phyloP scores from a whole-genome alignment of 148 eudicot genomes.

The Vaccinium darrowii region DNA sequence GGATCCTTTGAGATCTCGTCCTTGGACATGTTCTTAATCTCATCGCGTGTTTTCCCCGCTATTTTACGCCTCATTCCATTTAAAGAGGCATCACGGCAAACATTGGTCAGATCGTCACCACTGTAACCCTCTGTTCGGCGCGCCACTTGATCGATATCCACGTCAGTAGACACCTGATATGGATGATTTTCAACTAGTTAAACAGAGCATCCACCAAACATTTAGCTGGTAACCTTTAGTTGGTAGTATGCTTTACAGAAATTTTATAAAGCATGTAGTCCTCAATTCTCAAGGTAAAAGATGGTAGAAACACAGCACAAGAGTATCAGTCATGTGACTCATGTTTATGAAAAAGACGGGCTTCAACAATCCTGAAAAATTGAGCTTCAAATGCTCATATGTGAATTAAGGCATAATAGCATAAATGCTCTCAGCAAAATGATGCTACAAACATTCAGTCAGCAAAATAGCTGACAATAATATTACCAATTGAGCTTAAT shows the following conservation, averaged over 20 bases:
- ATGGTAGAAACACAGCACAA: not conserved
- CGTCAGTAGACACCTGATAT: slow-evolving; percentile 73
- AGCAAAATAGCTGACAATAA: not conserved
- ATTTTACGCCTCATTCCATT: slow-evolving; percentile 98
- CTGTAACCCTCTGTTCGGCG: slow-evolving; percentile 92
- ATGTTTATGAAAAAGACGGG: not conserved
- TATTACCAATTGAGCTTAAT: not conserved
- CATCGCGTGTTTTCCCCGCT: slow-evolving; percentile 93
- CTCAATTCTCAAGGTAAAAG: not conserved
- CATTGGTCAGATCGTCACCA: slow-evolving; percentile 96
- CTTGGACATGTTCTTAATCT: slow-evolving; percentile 94
- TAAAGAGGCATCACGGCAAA: slow-evolving; percentile 90
- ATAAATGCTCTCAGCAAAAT: not conserved
- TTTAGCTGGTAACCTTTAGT: not conserved
- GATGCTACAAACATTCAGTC: not conserved
- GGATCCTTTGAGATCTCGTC: slow-evolving; percentile 95
- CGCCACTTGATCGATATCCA: slow-evolving; percentile 82
- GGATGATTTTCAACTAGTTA: not conserved
- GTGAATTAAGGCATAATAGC: not conserved
- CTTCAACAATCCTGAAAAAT: not conserved
- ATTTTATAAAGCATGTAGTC: not conserved
- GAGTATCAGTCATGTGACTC: not conserved
- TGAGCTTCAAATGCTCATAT: not conserved
- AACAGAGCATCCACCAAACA: not conserved
- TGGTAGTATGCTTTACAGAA: not conserved